phyloP scores from a whole-genome alignment of 805 yeast genomes.

The Hanseniaspora singularis region DNA sequence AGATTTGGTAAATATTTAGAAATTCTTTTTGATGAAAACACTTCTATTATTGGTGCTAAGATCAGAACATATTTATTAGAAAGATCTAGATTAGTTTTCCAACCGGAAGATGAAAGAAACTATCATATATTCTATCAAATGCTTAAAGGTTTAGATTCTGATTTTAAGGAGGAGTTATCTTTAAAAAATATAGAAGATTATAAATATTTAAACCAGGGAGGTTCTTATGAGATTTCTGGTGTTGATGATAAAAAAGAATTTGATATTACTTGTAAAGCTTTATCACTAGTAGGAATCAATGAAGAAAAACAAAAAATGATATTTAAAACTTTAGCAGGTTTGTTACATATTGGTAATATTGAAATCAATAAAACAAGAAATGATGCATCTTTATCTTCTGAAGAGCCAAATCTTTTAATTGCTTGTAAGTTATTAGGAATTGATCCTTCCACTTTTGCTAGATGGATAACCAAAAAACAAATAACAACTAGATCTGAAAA shows the following conservation, averaged over 20 bases:
- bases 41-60: constrained; percentile 84
- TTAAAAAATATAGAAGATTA: constrained; percentile 57
- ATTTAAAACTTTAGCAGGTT: constrained; percentile 71
- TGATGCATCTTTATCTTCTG: constrained; percentile 69
- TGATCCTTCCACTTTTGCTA: constrained; percentile 59
- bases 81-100: constrained; percentile 87
- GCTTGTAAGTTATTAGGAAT: constrained; percentile 79
- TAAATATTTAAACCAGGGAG: constrained; percentile 82
- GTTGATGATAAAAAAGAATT: constrained; percentile 79
- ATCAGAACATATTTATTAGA: constrained; percentile 86
- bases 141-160: constrained; percentile 51
- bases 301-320: constrained; percentile 49
- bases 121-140: constrained; percentile 91
- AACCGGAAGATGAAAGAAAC: constrained; percentile 81
- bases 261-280: constrained; percentile 60
- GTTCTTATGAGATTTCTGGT: constrained; percentile 52
- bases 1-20: constrained; percentile 90
- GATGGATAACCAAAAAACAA: constrained; percentile 89
- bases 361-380: constrained; percentile 72
- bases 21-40: constrained; percentile 63
- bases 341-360: constrained; percentile 87
- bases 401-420: constrained; percentile 71
- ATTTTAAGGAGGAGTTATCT: constrained; percentile 45
- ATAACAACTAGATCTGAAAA: constrained; percentile 86
- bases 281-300: constrained; percentile 64